Base-by-base conservation (phyloP, 495 filamentous ascomycete species). In the Viridothelium virens region DNA sequence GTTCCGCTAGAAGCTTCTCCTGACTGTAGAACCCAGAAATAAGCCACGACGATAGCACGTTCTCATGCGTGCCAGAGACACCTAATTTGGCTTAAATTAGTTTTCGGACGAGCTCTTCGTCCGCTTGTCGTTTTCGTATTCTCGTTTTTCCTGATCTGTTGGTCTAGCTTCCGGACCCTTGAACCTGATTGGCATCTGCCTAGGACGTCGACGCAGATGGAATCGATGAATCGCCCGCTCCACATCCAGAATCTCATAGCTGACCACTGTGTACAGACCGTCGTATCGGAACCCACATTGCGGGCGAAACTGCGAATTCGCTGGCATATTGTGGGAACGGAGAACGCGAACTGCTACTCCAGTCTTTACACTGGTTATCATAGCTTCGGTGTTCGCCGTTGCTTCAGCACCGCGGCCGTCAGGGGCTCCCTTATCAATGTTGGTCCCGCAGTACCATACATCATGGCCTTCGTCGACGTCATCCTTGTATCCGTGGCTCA, bases 391-490 rank as follows among this genome's bases (percentile, higher is more conserved):
- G 1, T 64, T 67, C 7, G 72, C 72, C 7, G 74, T 76, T 16
- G 74, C 72, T 0, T 67, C 68, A n/a, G 67, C 67, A 25, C 25
- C 25, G 25, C 25, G 25, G 25, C 25, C 25, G 25, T 25, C 25
- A 25, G 25, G 0, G 25, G 25, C 25, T 25, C 25, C 25, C 25
- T 75, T 67, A 12, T 61, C 67, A 9, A 74, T 74, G 11, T 77
- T 70, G 0, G 84, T 86, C 2, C 84, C 83, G 66, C 79, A 82
- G 67, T 86, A 86, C 34, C 76, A 70, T 1, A 86, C 70, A 1
- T 78, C 74, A 46, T 84, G 82, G 11, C 80, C 68, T 46, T 83
- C 73, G 59, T 79, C 75, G 41, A 79, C 77, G 37, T 77, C 82
- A 39, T 81, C 38, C 11, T 64, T n/a, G 33, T 73, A 78, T 2